phyloP scores from a whole-genome alignment of 208 protist species.

The Wallacemonas collosoma region DNA sequence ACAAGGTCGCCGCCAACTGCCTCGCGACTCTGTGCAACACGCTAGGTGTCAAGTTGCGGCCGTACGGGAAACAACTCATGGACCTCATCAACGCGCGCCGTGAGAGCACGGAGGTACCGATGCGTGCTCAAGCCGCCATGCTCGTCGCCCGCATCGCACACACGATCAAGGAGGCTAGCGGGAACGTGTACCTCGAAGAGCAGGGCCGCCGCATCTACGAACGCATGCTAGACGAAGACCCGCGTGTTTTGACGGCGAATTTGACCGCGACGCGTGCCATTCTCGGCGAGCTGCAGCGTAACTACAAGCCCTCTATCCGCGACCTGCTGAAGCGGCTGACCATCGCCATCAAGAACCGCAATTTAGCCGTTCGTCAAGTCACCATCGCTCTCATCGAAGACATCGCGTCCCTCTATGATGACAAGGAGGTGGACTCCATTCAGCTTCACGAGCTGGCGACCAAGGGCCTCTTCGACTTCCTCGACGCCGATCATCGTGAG shows the following conservation, averaged over 20 bases:
- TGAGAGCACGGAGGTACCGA: conserved; percentile 93
- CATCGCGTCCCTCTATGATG: conserved; percentile 92
- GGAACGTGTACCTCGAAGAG: conserved; percentile 94
- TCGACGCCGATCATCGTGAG: conserved; percentile 98
- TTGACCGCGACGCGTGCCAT: conserved; percentile 97
- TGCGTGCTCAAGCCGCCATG: conserved; percentile 97
- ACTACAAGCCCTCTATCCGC: conserved; percentile 96
- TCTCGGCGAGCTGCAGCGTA: conserved; percentile 95
- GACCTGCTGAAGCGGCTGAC: conserved; percentile 98
- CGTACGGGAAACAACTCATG: conserved; percentile 96
- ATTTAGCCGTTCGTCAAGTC: conserved; percentile 98
- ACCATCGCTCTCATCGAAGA: conserved; percentile 98
- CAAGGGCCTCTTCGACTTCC: conserved; percentile 99
- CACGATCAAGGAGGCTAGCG: conserved; percentile 95
- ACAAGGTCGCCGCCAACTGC: conserved; percentile 86
- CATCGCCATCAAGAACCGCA: conserved; percentile 98
- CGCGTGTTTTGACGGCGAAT: conserved; percentile 96
- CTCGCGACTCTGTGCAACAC: conserved; percentile 96
- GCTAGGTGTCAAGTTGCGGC: conserved; percentile 91
- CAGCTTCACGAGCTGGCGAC: conserved; percentile 98
- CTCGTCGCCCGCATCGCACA: conserved; percentile 95
- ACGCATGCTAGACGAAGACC: conserved; percentile 97
- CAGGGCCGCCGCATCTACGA: conserved; percentile 98
- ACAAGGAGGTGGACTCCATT: conserved; percentile 76
- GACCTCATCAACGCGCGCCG: conserved; percentile 97